These are phyloP conservation scores for Venustampulla echinocandica DNA, from an alignment of 495 filamentous ascomycete genomes.

Conservation along the genomic window DNA sequence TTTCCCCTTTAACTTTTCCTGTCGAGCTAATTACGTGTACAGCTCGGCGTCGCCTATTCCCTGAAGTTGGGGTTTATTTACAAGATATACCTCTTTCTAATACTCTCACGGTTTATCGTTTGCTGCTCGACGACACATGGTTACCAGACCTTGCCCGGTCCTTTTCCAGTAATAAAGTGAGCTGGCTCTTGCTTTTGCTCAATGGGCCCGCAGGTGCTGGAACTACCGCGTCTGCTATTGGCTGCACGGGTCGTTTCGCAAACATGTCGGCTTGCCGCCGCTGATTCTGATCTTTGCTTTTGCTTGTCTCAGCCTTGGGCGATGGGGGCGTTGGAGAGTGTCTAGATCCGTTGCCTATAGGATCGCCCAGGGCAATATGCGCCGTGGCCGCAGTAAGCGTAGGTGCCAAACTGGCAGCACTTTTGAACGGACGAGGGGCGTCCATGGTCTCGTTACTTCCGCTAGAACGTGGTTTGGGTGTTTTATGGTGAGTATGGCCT, in stretches of 20 bases:
- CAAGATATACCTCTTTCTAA: too few species aligned
- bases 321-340: not conserved
- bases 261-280: slow-evolving; percentile 4
- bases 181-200: slow-evolving; percentile 41
- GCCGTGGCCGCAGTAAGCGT: slow-evolving; percentile 19
- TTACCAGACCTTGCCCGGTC: slow-evolving; percentile 21
- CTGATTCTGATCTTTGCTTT: slow-evolving; percentile 12
- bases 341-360: not conserved
- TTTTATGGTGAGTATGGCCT: not conserved
- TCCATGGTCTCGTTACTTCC: not conserved
- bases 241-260: slow-evolving; percentile 16
- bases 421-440: slow-evolving; percentile 5
- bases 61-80: too few species aligned
- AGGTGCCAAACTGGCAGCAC: slow-evolving; percentile 17
- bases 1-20: too few species aligned
- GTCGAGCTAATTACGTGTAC: too few species aligned
- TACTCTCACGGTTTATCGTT: too few species aligned
- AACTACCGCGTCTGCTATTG: not conserved
- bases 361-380: slow-evolving; percentile 9
- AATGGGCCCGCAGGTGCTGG: slow-evolving; percentile 19
- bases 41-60: too few species aligned
- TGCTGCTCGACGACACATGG: not conserved
- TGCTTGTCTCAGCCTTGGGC: slow-evolving; percentile 16
- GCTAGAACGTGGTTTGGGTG: slow-evolving; percentile 1
- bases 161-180: slow-evolving; percentile 38